Evolutionary conservation across 2,329 filamentous ascomycete species (phyloP).

Genomic region (Onygenales sp.): DNA sequence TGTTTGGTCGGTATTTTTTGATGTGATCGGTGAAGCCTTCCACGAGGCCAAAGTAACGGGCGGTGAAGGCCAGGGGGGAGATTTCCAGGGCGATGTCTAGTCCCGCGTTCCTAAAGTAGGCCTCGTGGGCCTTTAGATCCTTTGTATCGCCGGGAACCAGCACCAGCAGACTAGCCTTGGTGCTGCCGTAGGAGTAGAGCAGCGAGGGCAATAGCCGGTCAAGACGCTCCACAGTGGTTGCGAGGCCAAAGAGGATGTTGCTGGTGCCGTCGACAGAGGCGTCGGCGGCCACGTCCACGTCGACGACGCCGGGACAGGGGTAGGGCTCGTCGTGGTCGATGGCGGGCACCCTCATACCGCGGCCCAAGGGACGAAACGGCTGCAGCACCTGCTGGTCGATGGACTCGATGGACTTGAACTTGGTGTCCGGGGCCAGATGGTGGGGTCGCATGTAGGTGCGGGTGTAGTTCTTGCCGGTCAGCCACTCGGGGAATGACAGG

Average conservation of each 20-base stretch:
- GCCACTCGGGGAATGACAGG: conserved; percentile 31
- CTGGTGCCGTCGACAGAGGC: conserved; percentile 30
- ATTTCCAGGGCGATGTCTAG: conserved; percentile 30
- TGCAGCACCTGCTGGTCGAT: conserved; percentile 29
- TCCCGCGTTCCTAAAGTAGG: conserved; percentile 33
- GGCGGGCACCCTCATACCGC: conserved; percentile 27
- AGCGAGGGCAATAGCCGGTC: conserved; percentile 31
- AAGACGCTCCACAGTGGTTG: conserved; percentile 34
- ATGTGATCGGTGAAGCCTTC: conserved; percentile 31
- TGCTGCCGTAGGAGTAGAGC: conserved; percentile 33
- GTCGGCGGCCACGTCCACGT: conserved; percentile 32
- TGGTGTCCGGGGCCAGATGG: conserved; percentile 24
- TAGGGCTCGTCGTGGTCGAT: conserved; percentile 21
- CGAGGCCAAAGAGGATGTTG: conserved; percentile 32
- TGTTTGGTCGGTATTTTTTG: conserved; percentile 28
- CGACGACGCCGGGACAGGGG: conserved; percentile 30
- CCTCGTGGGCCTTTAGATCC: conserved; percentile 29
- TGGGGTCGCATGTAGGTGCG: conserved; percentile 33
- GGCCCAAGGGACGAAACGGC: conserved; percentile 28
- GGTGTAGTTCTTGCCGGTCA: conserved; percentile 35
- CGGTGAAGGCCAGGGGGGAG: conserved; percentile 32
- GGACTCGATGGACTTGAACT: conserved; percentile 30
- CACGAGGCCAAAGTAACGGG: conserved; percentile 34
- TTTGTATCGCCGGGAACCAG: conserved; percentile 32
- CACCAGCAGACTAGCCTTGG: conserved; percentile 32